Percentiles rank a stretch among this genome's conserved stretches.
These are phyloP conservation scores for Climacium dendroides DNA, from an alignment of 225 moss, liverwort and hornwort species.

Conservation along the genomic window DNA sequence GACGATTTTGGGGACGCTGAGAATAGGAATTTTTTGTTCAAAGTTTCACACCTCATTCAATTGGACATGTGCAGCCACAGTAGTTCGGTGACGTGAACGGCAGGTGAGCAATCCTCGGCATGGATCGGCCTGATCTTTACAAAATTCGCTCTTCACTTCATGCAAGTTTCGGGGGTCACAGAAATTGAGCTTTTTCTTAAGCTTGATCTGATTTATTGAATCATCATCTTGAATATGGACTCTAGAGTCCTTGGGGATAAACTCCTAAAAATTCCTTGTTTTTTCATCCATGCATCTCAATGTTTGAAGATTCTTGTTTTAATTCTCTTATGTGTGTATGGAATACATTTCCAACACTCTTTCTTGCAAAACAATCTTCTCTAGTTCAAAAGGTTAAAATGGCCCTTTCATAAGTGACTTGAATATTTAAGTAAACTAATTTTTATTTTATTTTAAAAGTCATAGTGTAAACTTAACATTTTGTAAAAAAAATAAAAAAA, in stretches of 20 bases:
- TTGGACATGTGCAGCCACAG: too few relatives aligned
- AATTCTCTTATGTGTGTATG: accelerated
- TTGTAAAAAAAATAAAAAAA: neutral
- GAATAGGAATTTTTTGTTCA: too few relatives aligned
- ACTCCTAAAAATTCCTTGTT: neutral
- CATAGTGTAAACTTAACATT: neutral
- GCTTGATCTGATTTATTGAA: too few relatives aligned
- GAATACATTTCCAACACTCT: neutral
- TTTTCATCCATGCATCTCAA: neutral
- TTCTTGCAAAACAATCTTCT: neutral
- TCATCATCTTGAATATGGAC: neutral
- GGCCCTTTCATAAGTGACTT: neutral
- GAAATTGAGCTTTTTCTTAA: too few relatives aligned
- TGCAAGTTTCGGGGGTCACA: too few relatives aligned
- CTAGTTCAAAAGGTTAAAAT: neutral
- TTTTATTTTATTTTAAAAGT: too few relatives aligned
- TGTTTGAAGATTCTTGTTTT: neutral
- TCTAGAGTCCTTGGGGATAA: neutral
- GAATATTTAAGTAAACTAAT: neutral
- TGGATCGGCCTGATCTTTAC: too few relatives aligned
- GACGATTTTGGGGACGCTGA: too few relatives aligned
- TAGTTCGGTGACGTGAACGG: too few relatives aligned
- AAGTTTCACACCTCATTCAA: too few relatives aligned
- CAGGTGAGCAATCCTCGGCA: too few relatives aligned
- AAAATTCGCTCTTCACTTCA: too few relatives aligned